phyloP scores from a whole-genome alignment of 2,329 filamentous ascomycete species.

The Orbilia oligospora region DNA sequence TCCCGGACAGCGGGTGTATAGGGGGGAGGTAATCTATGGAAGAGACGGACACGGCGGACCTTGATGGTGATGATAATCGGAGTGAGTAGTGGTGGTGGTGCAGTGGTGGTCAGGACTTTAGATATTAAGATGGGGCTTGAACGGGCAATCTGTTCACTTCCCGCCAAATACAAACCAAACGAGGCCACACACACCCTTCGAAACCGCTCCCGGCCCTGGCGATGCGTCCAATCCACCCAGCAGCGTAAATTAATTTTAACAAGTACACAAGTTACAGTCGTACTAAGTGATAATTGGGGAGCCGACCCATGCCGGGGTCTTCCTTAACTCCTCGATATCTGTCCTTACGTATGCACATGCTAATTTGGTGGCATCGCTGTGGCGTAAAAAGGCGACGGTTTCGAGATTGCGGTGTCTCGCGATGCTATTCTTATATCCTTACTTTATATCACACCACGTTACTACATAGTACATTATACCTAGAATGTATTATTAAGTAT shows the following conservation, averaged over 20 bases:
- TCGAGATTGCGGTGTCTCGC: slow-evolving; percentile 23
- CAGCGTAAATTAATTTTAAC: slow-evolving; percentile 11
- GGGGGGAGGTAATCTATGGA: slow-evolving; percentile 4
- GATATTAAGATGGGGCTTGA: slow-evolving; percentile 61
- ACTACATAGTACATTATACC: not conserved
- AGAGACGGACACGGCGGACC: slow-evolving; percentile 4
- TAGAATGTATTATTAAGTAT: too few species aligned
- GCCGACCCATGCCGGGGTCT: slow-evolving; percentile 8
- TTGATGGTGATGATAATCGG: slow-evolving; percentile 30
- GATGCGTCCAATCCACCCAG: slow-evolving; percentile 38
- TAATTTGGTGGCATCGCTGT: slow-evolving; percentile 45
- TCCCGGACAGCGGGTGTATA: slow-evolving; percentile 25
- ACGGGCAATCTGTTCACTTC: slow-evolving; percentile 61
- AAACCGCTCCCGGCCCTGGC: slow-evolving; percentile 30
- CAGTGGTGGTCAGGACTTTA: slow-evolving; percentile 51
- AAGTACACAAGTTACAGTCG: not conserved
- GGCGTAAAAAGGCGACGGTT: slow-evolving; percentile 23
- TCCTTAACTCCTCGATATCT: slow-evolving; percentile 41
- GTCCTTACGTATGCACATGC: slow-evolving; percentile 55
- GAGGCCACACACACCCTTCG: slow-evolving; percentile 41
- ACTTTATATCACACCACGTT: slow-evolving; percentile 1
- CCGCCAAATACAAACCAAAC: slow-evolving; percentile 31
- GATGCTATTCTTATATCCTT: slow-evolving; percentile 29
- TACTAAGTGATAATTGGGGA: slow-evolving; percentile 11
- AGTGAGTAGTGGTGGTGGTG: slow-evolving; percentile 50